Evolutionary conservation across 441 rosid genomes (phyloP), one percentile per base, ranked within the genome.

Genomic region (Rhodomyrtus psidioides): DNA sequence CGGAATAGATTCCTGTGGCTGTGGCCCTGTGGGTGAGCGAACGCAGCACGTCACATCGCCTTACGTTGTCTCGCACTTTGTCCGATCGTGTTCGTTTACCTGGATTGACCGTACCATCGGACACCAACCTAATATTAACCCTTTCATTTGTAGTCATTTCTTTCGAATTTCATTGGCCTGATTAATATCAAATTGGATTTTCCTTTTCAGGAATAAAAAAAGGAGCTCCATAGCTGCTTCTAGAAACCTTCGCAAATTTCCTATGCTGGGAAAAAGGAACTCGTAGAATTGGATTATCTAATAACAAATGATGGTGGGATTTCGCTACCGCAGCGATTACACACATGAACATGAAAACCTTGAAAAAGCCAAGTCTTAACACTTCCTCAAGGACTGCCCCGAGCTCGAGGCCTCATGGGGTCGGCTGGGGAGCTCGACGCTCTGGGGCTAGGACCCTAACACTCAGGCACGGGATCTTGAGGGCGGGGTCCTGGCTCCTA

Each of bases 401-500:
- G 42, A 62, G 2, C 74, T 8, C 2, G 7, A 4, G 19, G 24
- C 44, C 75, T 53, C 54, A 6, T 51, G 53, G 15, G 15, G 15
- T 51, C 15, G 15, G 53, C 53, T 12, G 5, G 53, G 53, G 53
- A 51, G 53, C 14, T 51, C 53, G 53, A 51, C 12, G 53, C 53
- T 51, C 6, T 8, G 0, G 42, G 21, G 14, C 5, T 39, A 9
- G 51, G 79, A 70, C 79, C 49, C 7, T 14, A 6, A 34, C 7
- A 19, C 24, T 1, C 0, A 0, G 15, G n/a, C 6, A 5, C 2
- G 12, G 24, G 57, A 55, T 10, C 26, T 7, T 12, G 12, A 7
- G 10, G 12, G 75, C 1, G 1, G 24, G 1, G 2, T 34, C 15
- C 0, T 6, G 1, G 5, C 8, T 26, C 8, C 1, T 0, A 26